Evolutionary conservation across 192 early-diverging fungal species (phyloP).

Genomic region (Ambispora gerdemannii): DNA sequence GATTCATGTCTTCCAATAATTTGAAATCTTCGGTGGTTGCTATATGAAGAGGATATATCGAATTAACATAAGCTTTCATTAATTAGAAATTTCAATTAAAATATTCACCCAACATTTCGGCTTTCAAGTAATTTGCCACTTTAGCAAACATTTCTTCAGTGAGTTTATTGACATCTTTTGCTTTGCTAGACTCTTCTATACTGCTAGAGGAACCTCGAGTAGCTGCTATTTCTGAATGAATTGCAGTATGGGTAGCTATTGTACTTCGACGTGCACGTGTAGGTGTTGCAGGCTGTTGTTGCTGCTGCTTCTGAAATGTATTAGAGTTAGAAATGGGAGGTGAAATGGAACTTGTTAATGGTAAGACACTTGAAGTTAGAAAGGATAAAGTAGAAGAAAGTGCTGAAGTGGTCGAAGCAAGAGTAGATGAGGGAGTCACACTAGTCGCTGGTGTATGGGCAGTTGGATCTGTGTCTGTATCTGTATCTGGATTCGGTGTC

Average conservation of each 20-base stretch:
- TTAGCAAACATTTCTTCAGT: slow-evolving; percentile 46
- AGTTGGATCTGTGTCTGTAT: too few relatives aligned
- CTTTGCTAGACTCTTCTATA: not conserved
- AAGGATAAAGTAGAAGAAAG: slow-evolving; percentile 21
- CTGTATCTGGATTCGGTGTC: too few relatives aligned
- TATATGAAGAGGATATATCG: slow-evolving; percentile 11
- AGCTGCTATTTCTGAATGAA: slow-evolving; percentile 3
- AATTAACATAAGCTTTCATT: not conserved
- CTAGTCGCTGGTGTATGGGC: too few relatives aligned
- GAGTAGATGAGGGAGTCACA: too few relatives aligned
- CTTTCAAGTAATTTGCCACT: slow-evolving; percentile 40
- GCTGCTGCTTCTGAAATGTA: not conserved
- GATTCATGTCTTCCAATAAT: slow-evolving; percentile 45
- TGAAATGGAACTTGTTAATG: slow-evolving; percentile 2
- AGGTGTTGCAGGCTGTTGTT: not conserved
- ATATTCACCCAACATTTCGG: slow-evolving; percentile 37
- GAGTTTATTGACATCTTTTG: slow-evolving; percentile 38
- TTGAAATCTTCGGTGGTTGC: slow-evolving; percentile 44
- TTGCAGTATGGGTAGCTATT: not conserved
- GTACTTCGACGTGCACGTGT: slow-evolving; percentile 1
- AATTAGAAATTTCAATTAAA: not conserved
- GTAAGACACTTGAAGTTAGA: slow-evolving; percentile 19
- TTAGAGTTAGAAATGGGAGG: not conserved
- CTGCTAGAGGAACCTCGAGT: not conserved
- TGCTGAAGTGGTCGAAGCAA: slow-evolving; percentile 18